Evolutionary conservation across 768 basidiomycete genomes (phyloP), one percentile per base, ranked within the genome.

Genomic region (Boletellus emodensis): DNA sequence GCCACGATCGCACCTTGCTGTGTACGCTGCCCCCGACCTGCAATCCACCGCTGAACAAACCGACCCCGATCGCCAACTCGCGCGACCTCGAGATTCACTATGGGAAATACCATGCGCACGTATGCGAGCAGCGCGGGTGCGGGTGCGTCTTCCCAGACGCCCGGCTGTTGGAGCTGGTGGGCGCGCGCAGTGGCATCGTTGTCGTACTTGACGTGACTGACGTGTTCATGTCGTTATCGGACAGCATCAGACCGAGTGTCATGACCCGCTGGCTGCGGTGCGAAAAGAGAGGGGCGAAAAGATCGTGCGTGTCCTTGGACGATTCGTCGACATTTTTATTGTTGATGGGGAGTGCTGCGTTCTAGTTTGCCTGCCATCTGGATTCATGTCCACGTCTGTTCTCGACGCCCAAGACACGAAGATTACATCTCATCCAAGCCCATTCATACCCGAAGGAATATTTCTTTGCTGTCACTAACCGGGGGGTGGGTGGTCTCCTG

Each of bases 381-480:
- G 61, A 70, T 11, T 69, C 73, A 2, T 86, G 87, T 67, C 60
- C 75, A 36, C 77, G 80, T 46, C 58, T 75, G 11, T 94, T 93
- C 64, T 61, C 70, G 8, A 84, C 80, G 1, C 93, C 92, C 1
- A 91, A 88, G 67, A 70, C 80, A 14, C 78, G 93, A 15, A 73
- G 93, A 20, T 72, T 88, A 39, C 93, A 94, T 71, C 77, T 95
- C 46, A 89, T 94, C 40, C 77, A 84, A 58, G 80, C 75, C 13
- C 93, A 95, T 59, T 81, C 77, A 44, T 95, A 86, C 62, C 91
- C 92, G 5, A 90, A 90, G 62, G 82, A 93, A 61, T 95, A 86
- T 67, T 94, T 91, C 69, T 95, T 94, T 64, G 81, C 87, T 17
- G 85, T 95, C 17, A 93, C 90, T 14, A 94, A 94, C 69, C 92